A percentile compares a stretch with the other conserved stretches of the same genome.
phyloP scores from a whole-genome alignment of 768 basidiomycete genomes.

The Amanita exitialis region DNA sequence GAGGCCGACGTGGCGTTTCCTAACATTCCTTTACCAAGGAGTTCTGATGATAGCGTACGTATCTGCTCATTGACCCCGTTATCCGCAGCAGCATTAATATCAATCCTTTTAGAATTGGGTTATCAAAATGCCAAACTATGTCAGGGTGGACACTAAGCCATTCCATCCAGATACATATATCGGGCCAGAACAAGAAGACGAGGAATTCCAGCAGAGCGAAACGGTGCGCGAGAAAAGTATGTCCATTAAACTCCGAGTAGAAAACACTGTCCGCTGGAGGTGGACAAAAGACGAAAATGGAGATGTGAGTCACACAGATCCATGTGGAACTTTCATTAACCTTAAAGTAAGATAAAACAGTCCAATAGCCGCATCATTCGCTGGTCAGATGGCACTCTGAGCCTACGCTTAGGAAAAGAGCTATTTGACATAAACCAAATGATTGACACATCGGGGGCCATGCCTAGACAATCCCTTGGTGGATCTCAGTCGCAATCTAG shows the following conservation, averaged over 20 bases:
- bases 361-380: constrained; percentile 87
- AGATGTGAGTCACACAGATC: constrained; percentile 46
- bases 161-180: constrained; percentile 84
- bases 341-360: constrained; percentile 53
- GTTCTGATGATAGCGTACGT: constrained; percentile 74
- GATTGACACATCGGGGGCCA: constrained; percentile 65
- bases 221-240: constrained; percentile 69
- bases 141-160: constrained; percentile 81
- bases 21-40: constrained; percentile 76
- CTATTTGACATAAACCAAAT: constrained; percentile 84
- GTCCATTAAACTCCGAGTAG: constrained; percentile 80
- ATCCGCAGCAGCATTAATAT: constrained; percentile 1
- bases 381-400: constrained; percentile 93
- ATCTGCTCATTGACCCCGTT: neutral
- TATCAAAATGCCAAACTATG: constrained; percentile 87
- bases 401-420: constrained; percentile 87
- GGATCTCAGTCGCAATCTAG: constrained; percentile 32
- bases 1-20: constrained; percentile 75
- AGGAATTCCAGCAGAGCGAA: constrained; percentile 44
- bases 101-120: constrained; percentile 67
- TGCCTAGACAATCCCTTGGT: constrained; percentile 49
- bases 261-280: constrained; percentile 93
- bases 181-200: constrained; percentile 74
- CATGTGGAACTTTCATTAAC: constrained; percentile 3
- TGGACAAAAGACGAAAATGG: constrained; percentile 77